Evolutionary conservation across 768 basidiomycete genomes (phyloP).

Genomic region (Tricholomella constricta): DNA sequence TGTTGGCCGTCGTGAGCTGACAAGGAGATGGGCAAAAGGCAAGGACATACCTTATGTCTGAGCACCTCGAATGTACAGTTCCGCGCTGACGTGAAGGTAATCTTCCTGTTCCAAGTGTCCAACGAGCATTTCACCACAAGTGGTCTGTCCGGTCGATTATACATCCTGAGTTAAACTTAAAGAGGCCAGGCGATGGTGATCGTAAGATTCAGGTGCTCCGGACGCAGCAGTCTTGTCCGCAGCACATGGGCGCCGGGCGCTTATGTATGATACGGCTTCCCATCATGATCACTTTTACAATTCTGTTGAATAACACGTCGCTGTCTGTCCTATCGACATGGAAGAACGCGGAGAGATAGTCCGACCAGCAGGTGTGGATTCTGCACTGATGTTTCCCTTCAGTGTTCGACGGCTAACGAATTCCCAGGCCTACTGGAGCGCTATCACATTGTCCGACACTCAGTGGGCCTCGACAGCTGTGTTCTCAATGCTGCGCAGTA

Average conservation of each 20-base stretch:
- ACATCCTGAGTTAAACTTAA: slow-evolving; percentile 28
- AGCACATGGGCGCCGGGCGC: slow-evolving; percentile 12
- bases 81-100: slow-evolving; percentile 77
- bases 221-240: slow-evolving; percentile 10
- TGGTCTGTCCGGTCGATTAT: slow-evolving; percentile 67
- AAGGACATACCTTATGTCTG: slow-evolving; percentile 60
- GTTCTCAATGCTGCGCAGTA: slow-evolving; percentile 36
- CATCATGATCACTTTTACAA: neutral
- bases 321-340: slow-evolving; percentile 1
- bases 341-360: slow-evolving; percentile 2
- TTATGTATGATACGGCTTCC: neutral
- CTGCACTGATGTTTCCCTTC: neutral
- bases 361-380: slow-evolving; percentile 17
- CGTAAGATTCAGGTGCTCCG: neutral
- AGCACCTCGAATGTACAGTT: slow-evolving; percentile 80
- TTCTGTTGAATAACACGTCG: neutral
- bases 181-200: slow-evolving; percentile 7
- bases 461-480: slow-evolving; percentile 34
- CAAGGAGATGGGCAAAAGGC: neutral
- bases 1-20: neutral
- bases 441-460: slow-evolving; percentile 33
- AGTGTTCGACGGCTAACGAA: slow-evolving; percentile 2
- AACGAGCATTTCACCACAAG: slow-evolving; percentile 84
- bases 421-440: slow-evolving; percentile 35
- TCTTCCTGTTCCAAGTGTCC: slow-evolving; percentile 71